Conservation (phyloP, 2,329 filamentous ascomycete genomes). For the Sporothrix luriei region DNA sequence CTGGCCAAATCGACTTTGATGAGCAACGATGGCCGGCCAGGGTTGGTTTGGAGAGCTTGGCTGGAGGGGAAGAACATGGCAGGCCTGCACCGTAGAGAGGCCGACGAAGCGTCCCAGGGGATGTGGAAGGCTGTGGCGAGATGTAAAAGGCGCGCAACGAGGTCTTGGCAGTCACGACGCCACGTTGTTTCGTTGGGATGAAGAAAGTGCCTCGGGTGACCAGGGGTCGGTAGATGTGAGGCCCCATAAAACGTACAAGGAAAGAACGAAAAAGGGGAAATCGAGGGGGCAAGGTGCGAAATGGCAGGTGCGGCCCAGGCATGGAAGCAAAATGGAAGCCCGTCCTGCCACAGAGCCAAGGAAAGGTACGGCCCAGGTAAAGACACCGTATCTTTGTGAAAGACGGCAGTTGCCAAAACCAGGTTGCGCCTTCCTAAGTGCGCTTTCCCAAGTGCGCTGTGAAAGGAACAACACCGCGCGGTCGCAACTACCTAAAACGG, state of each 20-base stretch:
- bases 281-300: not conserved
- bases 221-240: not conserved
- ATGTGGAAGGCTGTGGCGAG: not conserved
- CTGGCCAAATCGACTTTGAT: not conserved
- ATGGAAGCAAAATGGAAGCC: slow-evolving; percentile 26
- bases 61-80: slow-evolving; percentile 8
- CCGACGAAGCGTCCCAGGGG: not conserved
- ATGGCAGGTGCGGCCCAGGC: not conserved
- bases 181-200: not conserved
- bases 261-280: not conserved
- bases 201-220: slow-evolving; percentile 4
- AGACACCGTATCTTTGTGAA: not conserved
- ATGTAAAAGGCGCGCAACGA: not conserved
- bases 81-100: slow-evolving; percentile 9
- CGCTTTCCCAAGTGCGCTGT: not conserved
- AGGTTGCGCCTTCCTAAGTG: not conserved
- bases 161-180: no score
- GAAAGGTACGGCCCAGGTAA: not conserved
- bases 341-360: slow-evolving; percentile 3
- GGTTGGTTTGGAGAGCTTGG: not conserved
- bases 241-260: not conserved
- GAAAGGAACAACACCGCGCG: not conserved
- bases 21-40: slow-evolving; percentile 18
- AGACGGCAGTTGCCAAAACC: slow-evolving; percentile 4
- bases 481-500: slow-evolving; percentile 19